Base-by-base conservation (phyloP, 2,329 filamentous ascomycete genomes). In the Arachnomyces sp. region DNA sequence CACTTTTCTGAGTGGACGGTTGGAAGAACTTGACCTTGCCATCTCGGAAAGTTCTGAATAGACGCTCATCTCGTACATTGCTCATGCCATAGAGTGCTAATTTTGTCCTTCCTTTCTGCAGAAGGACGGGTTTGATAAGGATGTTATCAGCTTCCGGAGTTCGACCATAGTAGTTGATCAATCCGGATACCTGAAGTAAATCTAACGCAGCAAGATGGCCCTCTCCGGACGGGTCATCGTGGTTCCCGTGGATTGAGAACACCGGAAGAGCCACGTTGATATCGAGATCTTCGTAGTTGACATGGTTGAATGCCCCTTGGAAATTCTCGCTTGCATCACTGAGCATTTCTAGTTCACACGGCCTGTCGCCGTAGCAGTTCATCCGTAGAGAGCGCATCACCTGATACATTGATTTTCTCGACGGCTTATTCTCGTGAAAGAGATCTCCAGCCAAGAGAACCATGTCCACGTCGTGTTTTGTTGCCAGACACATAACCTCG, bases 351-450 rank as follows among this genome's bases (percentile, higher is more conserved):
- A 98, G 73, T 61, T 95, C 86, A 59, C 90, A 96, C 0, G 92
- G 92, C 57, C 93, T 95, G 67, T 94, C 86, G 28, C 93, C 92
- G 4, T 93, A 77, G 57, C 92, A 96, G 58, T 95, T 95, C 72
- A 88, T 84, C 39, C 92, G 82, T 21, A 98, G 73, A 2, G 86
- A 92, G 25, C 87, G 82, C 87, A 96, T 96, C 46, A 98, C 92
- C 59, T 98, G 87, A 60, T 92, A 96, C 77, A 98, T 86, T 18
- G 89, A 82, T 58, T 95, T 95, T 44, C 92, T 79, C 5, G 88
- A 95, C 3, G 92, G 93, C 55, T 95, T 95, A 63, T 98, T 98
- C 52, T 98, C 90, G 60, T 98, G 93, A 59, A 98, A 98, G 1
- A 98, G 75, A 59, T 98, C 92, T 34, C 92, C 92, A 2, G 84